Conservation (phyloP, 768 basidiomycete genomes). For the Amanita pallidorosea region DNA sequence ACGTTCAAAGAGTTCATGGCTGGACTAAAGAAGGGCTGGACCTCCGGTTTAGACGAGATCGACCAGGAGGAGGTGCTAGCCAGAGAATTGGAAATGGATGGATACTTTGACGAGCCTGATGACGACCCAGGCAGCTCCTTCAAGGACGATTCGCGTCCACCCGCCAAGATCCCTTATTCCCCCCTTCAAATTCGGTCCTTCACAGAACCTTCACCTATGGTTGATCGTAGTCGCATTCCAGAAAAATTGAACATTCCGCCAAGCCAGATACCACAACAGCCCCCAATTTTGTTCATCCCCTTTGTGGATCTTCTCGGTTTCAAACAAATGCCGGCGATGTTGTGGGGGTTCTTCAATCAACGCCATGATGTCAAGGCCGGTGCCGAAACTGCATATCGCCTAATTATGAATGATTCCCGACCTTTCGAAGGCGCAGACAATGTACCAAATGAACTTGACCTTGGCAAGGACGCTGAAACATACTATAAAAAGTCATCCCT, state of each 20-base stretch:
- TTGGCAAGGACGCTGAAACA: constrained; percentile 53
- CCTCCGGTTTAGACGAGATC: constrained; percentile 52
- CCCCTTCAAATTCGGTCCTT: constrained; percentile 19
- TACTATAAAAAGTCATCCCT: constrained; percentile 59
- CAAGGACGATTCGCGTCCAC: constrained; percentile 10
- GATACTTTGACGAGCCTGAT: constrained; percentile 64
- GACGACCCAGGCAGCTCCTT: constrained; percentile 13
- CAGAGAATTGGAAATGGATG: constrained; percentile 56
- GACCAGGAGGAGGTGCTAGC: constrained; percentile 68
- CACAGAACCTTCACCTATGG: constrained; percentile 12
- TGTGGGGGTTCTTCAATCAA: constrained; percentile 89
- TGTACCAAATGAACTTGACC: constrained; percentile 55
- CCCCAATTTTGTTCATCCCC: constrained; percentile 70
- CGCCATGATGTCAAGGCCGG: constrained; percentile 72
- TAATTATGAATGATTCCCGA: constrained; percentile 55
- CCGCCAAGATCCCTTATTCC: constrained; percentile 13
- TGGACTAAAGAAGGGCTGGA: constrained; percentile 81
- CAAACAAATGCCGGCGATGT: constrained; percentile 78
- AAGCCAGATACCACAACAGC: constrained; percentile 51
- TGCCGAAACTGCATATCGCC: constrained; percentile 68
- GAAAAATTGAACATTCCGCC: constrained; percentile 37
- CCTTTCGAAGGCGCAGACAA: constrained; percentile 33
- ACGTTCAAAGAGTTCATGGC: constrained; percentile 94
- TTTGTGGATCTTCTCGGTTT: constrained; percentile 74
- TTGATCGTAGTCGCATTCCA: constrained; percentile 8